These are phyloP conservation scores for Erythrophleum fordii DNA, from an alignment of 306 rosid species.

Conservation along the genomic window DNA sequence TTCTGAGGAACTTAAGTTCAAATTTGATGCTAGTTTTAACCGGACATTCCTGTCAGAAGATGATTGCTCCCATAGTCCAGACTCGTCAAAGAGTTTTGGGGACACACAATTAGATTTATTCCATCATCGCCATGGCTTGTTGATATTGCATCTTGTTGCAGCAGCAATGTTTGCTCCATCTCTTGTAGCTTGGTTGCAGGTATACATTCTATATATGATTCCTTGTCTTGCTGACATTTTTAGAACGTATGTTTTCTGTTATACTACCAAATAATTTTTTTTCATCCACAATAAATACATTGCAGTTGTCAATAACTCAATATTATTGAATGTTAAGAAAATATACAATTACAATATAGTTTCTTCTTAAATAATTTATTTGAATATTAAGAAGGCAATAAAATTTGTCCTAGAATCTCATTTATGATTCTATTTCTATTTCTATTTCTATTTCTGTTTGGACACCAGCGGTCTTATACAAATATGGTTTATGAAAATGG, in stretches of 20 bases:
- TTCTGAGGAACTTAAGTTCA: conserved; percentile 52
- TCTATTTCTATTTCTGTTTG: neutral
- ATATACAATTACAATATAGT: neutral
- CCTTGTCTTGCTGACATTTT: conserved; percentile 28
- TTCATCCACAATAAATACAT: neutral
- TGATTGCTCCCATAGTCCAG: conserved; percentile 59
- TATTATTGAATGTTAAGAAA: neutral
- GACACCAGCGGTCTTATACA: neutral
- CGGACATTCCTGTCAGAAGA: conserved; percentile 59
- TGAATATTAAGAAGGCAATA: no score
- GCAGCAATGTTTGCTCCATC: conserved; percentile 91
- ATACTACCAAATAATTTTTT: neutral
- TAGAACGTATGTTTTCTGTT: neutral
- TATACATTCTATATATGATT: conserved; percentile 39
- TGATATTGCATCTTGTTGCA: conserved; percentile 80
- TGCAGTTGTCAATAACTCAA: neutral
- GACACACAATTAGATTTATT: conserved; percentile 88
- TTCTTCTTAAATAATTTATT: neutral
- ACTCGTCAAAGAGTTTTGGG: conserved; percentile 71
- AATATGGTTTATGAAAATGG: conserved; percentile 15
- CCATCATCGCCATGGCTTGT: conserved; percentile 88
- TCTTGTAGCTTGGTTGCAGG: conserved; percentile 93
- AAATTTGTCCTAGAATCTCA: neutral
- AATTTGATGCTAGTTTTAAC: conserved; percentile 57
- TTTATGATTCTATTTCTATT: neutral